phyloP scores from a whole-genome alignment of 768 basidiomycete genomes.

The Lactarius hatsudake region DNA sequence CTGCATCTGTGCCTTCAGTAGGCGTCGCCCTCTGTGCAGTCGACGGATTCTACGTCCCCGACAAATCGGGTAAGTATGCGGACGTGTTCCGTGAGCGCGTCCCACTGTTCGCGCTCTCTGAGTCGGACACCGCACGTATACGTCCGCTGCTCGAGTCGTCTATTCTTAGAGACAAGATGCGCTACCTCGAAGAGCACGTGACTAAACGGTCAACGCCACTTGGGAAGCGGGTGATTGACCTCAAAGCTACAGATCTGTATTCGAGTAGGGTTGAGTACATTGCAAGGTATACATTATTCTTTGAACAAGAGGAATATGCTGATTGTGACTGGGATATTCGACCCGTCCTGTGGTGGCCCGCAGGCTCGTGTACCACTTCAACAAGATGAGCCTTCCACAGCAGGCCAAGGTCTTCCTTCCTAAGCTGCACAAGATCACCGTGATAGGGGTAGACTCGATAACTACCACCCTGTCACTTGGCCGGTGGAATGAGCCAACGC shows the following conservation, averaged over 20 bases:
- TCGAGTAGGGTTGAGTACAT: conserved; percentile 20
- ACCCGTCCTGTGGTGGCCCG: too few species aligned
- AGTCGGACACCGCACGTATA: conserved; percentile 4
- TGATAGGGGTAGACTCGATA: conserved; percentile 17
- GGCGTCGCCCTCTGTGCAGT: conserved; percentile 6
- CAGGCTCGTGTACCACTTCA: conserved; percentile 17
- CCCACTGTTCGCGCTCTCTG: conserved; percentile 20
- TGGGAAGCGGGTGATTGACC: conserved; percentile 15
- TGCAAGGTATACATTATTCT: conserved; percentile 13
- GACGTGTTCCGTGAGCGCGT: conserved; percentile 21
- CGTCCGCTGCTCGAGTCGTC: conserved; percentile 22
- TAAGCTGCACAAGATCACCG: conserved; percentile 20
- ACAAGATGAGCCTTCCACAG: conserved; percentile 5
- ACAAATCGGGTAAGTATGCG: conserved; percentile 23
- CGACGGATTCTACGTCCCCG: conserved; percentile 30
- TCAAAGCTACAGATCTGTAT: conserved; percentile 16
- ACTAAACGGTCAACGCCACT: conserved; percentile 8
- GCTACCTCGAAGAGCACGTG: conserved; percentile 16
- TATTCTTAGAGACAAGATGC: conserved; percentile 18
- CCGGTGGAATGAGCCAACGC: not conserved
- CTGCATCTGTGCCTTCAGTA: conserved; percentile 8
- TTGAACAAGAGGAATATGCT: not conserved
- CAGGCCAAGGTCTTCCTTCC: conserved; percentile 1
- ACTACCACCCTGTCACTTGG: conserved; percentile 17
- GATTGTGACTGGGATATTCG: not conserved